Evolutionary conservation across 23 red algal species (phyloP), one percentile per base, ranked within the genome.

Genomic region (Gracilaria vermiculophylla): DNA sequence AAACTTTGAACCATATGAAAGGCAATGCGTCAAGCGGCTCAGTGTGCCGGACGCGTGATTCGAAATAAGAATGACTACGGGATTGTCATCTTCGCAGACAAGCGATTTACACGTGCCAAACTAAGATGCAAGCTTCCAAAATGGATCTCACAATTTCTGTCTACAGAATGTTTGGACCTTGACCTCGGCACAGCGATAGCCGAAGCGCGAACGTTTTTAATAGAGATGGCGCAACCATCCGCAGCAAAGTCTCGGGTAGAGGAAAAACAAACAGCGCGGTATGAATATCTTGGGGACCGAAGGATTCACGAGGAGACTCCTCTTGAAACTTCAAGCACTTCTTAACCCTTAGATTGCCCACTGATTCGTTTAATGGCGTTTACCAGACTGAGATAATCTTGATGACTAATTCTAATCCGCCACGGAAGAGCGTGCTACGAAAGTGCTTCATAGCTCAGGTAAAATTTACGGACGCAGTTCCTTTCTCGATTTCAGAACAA

Each of bases 1-100:
- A 24, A 23, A 56, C 12, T 21, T 55, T 24, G 3, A 58, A 3
- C 55, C 10, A 28, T 29, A 43, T 24, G 21, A 62, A 36, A 87
- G 83, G 96, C 96, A n/a, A 92, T 98, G 81, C 92, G 96, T 42
- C 96, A 98, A 72, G 92, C 96, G 35, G 75, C 92, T 25, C 96
- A 98, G 82, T 98, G 96, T 60, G 58, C 94, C 11, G 96, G 96
- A 23, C 90, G 96, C 25, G 96, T 98, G 2, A 89, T 98, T 44
- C 92, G 96, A 32, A 93, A 85, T 43, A 98, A 98, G 89, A 86
- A 91, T 32, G 96, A 98, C 52, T 98, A 98, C 77, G 96, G 96
- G 15, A 77, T 95, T 17, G 94, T 95, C 69, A 83, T 98, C 16
- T 89, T 98, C 52, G 96, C 96, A 13, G 96, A 98, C 81, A 94